These are phyloP conservation scores for Ceratonia siliqua DNA, from an alignment of 306 rosid genomes.

Conservation along the genomic window DNA sequence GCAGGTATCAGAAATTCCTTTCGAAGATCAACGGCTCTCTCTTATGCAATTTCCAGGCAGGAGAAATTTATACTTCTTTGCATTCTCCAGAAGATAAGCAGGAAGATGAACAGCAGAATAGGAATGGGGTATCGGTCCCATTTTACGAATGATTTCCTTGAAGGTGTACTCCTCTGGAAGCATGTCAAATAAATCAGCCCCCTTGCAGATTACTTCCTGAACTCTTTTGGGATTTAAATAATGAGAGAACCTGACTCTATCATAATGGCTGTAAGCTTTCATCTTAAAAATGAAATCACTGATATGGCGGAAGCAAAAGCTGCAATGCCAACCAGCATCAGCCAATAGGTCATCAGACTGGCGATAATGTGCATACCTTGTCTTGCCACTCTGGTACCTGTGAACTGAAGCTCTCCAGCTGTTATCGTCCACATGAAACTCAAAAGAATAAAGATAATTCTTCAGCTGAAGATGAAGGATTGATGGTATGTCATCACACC, in stretches of 20 bases:
- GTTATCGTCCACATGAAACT: constrained; percentile 67
- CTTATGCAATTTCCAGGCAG: constrained; percentile 81
- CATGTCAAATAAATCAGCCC: constrained; percentile 79
- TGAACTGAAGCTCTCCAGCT: constrained; percentile 94
- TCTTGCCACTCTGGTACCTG: constrained; percentile 59
- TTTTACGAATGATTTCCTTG: constrained; percentile 82
- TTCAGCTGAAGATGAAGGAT: constrained; percentile 73
- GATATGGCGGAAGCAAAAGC: constrained; percentile 83
- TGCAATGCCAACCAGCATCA: constrained; percentile 96
- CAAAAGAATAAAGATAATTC: constrained; percentile 85
- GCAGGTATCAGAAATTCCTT: not conserved
- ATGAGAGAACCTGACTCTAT: constrained; percentile 72
- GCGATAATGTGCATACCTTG: constrained; percentile 77
- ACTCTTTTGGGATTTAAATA: constrained; percentile 64
- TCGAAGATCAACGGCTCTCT: constrained; percentile 40
- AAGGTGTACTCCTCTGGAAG: constrained; percentile 87
- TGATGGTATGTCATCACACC: constrained; percentile 81
- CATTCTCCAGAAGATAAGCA: constrained; percentile 67
- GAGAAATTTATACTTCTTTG: constrained; percentile 66
- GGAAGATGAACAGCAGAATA: constrained; percentile 89
- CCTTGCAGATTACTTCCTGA: constrained; percentile 74
- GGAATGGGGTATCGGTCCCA: constrained; percentile 89
- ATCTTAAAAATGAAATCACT: constrained; percentile 78
- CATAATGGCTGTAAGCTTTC: constrained; percentile 87
- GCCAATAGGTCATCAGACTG: constrained; percentile 78